These are phyloP conservation scores for Irpex sp. DNA, from an alignment of 1,284 basidiomycete species.

Conservation along the genomic window DNA sequence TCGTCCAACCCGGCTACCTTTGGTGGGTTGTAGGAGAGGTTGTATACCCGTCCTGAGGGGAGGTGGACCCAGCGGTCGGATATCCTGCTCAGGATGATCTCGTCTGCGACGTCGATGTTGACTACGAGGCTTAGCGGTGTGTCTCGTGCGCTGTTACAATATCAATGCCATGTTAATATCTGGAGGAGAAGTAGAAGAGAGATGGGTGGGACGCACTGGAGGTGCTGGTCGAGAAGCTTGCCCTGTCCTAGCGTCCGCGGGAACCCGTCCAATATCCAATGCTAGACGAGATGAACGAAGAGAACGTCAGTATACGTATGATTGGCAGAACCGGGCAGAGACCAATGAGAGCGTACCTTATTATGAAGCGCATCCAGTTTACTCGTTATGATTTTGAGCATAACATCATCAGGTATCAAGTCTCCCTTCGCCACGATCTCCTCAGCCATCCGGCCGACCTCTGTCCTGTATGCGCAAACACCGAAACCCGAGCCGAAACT, in stretches of 20 bases:
- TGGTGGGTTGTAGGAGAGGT: constrained; percentile 87
- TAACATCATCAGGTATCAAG: constrained; percentile 74
- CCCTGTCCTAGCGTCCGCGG: constrained; percentile 92
- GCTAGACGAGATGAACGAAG: constrained; percentile 34
- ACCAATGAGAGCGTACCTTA: constrained; percentile 41
- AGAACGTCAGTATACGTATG: not conserved
- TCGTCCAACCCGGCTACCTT: constrained; percentile 87
- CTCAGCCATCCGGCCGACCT: constrained; percentile 70
- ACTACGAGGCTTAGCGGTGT: constrained; percentile 81
- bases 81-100: constrained; percentile 87
- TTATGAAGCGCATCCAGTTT: constrained; percentile 67
- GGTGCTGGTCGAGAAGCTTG: constrained; percentile 74
- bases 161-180: not conserved
- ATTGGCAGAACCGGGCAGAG: not conserved
- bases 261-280: constrained; percentile 97
- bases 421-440: constrained; percentile 73
- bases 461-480: constrained; percentile 41
- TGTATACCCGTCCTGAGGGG: constrained; percentile 93
- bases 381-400: constrained; percentile 70
- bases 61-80: constrained; percentile 94
- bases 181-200: not conserved
- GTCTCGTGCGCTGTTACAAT: constrained; percentile 42
- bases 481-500: not conserved
- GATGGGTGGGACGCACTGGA: constrained; percentile 44
- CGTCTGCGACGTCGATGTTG: constrained; percentile 89